A percentile compares a stretch with the other conserved stretches of the same genome.
phyloP scores from a whole-genome alignment of 306 rosid species.

The Argentina anserina region DNA sequence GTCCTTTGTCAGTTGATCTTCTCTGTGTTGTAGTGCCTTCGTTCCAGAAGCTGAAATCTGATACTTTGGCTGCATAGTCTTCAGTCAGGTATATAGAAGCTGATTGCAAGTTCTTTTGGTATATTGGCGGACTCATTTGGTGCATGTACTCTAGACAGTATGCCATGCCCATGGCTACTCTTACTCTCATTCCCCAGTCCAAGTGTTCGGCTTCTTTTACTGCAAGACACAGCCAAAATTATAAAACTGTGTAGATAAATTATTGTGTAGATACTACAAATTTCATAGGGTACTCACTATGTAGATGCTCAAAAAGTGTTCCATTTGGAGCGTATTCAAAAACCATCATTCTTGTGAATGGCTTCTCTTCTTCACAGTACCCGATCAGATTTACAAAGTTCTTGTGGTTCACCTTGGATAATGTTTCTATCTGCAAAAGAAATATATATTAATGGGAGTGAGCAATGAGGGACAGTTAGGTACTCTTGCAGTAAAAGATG shows the following conservation, averaged over 20 bases:
- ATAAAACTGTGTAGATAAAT: not conserved
- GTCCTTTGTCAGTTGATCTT: conserved; percentile 30
- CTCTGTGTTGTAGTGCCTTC: conserved; percentile 42
- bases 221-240: conserved; percentile 34
- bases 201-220: conserved; percentile 84
- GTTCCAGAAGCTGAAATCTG: conserved; percentile 69
- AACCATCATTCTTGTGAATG: conserved; percentile 94
- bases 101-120: conserved; percentile 52
- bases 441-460: not conserved
- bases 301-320: conserved; percentile 85
- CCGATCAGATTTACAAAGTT: conserved; percentile 86
- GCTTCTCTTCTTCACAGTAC: conserved; percentile 74
- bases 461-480: conserved; percentile 19
- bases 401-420: conserved; percentile 84
- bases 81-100: conserved; percentile 77
- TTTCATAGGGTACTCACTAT: conserved; percentile 47
- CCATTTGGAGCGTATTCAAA: conserved; percentile 98
- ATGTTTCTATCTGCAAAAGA: conserved; percentile 54
- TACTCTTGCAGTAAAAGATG: not conserved
- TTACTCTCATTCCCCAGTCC: conserved; percentile 75
- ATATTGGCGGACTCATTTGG: conserved; percentile 60
- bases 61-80: conserved; percentile 84
- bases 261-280: not conserved
- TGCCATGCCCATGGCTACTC: conserved; percentile 92
- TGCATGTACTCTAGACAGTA: conserved; percentile 87